phyloP scores from a whole-genome alignment of 177 flowering plant species.

The Telopea speciosissima region DNA sequence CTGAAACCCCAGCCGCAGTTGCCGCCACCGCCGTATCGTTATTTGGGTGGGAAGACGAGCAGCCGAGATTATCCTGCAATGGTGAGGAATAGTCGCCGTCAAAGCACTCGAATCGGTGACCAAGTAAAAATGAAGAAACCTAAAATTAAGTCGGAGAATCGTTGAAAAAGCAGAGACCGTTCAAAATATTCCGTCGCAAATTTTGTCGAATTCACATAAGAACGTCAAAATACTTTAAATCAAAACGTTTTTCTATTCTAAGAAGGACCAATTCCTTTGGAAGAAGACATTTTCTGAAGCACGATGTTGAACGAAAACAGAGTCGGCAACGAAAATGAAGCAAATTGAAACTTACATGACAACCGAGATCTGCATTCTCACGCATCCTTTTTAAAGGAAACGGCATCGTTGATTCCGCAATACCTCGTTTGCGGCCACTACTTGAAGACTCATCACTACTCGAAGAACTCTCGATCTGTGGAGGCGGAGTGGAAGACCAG shows the following conservation, averaged over 20 bases:
- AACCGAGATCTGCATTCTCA: conserved; percentile 27
- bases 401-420: neutral
- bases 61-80: conserved; percentile 17
- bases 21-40: neutral
- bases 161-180: no score
- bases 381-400: conserved; percentile 30
- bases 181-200: no score
- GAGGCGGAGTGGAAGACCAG: conserved; percentile 34
- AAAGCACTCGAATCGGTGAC: neutral
- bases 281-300: no score
- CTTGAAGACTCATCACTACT: conserved; percentile 32
- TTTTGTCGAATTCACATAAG: no score
- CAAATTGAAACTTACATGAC: conserved; percentile 16
- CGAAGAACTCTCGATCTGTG: conserved; percentile 30
- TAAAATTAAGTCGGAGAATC: neutral
- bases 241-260: no score
- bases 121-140: neutral
- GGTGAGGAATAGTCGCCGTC: neutral
- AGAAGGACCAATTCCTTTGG: no score
- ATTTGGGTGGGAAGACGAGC: conserved; percentile 12
- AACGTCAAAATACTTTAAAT: no score
- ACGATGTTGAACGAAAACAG: neutral
- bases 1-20: neutral
- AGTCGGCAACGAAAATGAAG: neutral
- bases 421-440: conserved; percentile 4